Evolutionary conservation across 129 eudicot genomes (phyloP), one percentile per base, ranked within the genome.

Genomic region (Artemisia argyi): DNA sequence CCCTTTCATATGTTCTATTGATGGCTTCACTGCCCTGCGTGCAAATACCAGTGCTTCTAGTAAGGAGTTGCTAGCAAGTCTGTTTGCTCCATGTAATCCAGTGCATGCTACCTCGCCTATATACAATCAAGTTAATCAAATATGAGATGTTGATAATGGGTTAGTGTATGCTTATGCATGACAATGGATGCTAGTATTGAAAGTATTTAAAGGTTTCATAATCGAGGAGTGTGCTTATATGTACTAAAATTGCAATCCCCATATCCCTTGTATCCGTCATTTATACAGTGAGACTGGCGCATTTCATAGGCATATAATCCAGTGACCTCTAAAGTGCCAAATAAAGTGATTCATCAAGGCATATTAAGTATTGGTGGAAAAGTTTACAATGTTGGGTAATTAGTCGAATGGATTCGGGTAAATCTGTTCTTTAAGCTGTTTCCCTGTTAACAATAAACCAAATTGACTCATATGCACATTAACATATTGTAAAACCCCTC

Each of bases 41-140:
- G 99, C 99, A 66, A 95, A 95, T 55, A 95, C 99, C 0, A 95
- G 85, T n/a, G 97, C 99, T 79, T 95, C 99, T 16, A 90, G 94
- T 67, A 95, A 71, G 2, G 99, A 95, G 81, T 95, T 95, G 81
- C 99, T 95, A 0, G 99, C 99, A 9, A 95, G 96, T 17, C 99
- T 69, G 69, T 95, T 95, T 11, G 99, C 99, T 22, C 99, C 99
- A 12, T 95, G 99, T 73, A 95, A 68, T 49, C 99, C 99, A 1
- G 99, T 95, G 85, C 99, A 95, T 48, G 99, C 99, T 32, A 95
- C 99, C 81, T 94, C 98, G 51, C 88, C 88, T 80, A 59, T 80
- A 59, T 32, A n/a, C 56, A 80, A 47, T 69, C 68, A 80, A 26
- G 47, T 61, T 32, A 14, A 62, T 39, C 35, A 46, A 54, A 69